Evolutionary conservation across 2,329 filamentous ascomycete species (phyloP).

Genomic region (Nectriaceae sp.): DNA sequence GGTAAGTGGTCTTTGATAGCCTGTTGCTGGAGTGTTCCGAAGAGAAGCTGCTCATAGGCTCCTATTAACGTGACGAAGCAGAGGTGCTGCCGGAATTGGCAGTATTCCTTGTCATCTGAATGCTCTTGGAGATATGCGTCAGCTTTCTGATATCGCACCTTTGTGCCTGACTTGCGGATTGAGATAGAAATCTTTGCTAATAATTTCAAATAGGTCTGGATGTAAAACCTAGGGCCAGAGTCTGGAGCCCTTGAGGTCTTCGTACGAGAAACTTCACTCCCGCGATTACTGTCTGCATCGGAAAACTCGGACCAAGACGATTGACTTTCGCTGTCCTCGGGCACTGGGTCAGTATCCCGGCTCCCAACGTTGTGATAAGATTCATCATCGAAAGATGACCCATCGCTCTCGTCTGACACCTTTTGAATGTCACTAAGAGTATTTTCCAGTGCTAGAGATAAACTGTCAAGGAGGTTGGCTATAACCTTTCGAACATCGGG

Average conservation of each 20-base stretch:
- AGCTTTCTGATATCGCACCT: not conserved
- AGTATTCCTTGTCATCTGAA: not conserved
- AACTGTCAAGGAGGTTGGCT: not conserved
- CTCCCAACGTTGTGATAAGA: too few relatives aligned
- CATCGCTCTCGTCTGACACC: not conserved
- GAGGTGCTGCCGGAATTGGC: not conserved
- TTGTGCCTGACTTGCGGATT: slow-evolving; percentile 1
- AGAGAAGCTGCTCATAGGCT: not conserved
- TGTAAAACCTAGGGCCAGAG: not conserved
- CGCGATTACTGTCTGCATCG: not conserved
- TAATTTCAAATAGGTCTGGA: not conserved
- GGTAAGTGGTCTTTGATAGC: not conserved
- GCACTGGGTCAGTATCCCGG: not conserved
- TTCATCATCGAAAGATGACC: not conserved
- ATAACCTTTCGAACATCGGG: not conserved
- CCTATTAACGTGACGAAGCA: not conserved
- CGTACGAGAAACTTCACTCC: not conserved
- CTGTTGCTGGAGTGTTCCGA: not conserved
- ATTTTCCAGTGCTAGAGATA: not conserved
- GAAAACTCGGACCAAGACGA: not conserved
- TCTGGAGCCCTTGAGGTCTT: not conserved
- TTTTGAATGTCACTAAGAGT: not conserved
- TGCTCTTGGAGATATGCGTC: not conserved
- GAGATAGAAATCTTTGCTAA: not conserved
- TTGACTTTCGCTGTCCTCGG: not conserved